Percentiles rank a stretch among this genome's conserved stretches.
Evolutionary conservation across 768 basidiomycete genomes (phyloP).

Genomic region (Mycena capillaripes): DNA sequence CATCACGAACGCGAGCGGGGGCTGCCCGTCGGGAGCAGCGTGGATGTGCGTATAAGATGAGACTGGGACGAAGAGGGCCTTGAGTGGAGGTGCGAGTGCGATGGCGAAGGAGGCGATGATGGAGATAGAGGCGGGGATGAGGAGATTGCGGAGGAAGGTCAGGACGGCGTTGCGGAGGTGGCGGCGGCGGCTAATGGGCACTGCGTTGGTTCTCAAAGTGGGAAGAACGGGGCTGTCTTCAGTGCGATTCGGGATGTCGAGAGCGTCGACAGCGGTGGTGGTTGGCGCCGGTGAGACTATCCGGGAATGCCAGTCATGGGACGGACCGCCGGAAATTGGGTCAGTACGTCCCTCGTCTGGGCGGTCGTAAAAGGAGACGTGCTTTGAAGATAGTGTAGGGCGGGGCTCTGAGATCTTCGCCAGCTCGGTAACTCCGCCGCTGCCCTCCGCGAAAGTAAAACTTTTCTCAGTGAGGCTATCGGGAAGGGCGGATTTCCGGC

Average conservation of each 20-base stretch:
- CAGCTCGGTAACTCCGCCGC: neutral
- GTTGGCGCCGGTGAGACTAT: conserved; percentile 2
- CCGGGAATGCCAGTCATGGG: neutral
- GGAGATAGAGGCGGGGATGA: conserved; percentile 59
- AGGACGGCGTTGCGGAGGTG: conserved; percentile 39
- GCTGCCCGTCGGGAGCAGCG: conserved; percentile 68
- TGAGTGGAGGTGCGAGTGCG: conserved; percentile 63
- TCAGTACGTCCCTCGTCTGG: neutral
- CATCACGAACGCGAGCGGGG: conserved; percentile 67
- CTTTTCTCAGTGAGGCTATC: neutral
- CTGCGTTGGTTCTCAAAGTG: neutral
- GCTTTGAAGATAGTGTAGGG: neutral
- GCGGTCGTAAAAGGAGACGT: neutral
- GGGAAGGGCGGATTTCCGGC: neutral
- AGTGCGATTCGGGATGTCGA: neutral
- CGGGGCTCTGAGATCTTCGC: neutral
- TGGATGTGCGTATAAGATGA: conserved; percentile 53
- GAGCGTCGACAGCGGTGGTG: neutral
- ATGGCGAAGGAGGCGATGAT: conserved; percentile 64
- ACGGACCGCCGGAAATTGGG: neutral
- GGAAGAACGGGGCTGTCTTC: neutral
- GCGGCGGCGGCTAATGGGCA: neutral
- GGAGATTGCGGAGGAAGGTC: conserved; percentile 48
- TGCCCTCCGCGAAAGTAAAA: neutral
- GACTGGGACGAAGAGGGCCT: conserved; percentile 64